These are phyloP conservation scores for Fistulina hepatica DNA, from an alignment of 1,284 basidiomycete genomes.

Conservation along the genomic window DNA sequence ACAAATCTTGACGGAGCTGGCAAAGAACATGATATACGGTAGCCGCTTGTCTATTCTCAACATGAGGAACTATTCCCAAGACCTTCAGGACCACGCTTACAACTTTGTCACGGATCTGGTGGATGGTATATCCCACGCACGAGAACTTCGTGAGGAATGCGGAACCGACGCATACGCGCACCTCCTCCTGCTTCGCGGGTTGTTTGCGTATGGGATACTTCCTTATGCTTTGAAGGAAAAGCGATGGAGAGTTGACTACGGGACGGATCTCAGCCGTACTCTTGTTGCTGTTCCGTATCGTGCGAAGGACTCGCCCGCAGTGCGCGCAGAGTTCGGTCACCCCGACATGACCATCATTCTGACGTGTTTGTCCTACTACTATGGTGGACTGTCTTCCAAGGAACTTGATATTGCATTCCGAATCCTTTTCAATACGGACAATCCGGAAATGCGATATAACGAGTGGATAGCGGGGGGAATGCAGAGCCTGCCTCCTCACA, in stretches of 20 bases:
- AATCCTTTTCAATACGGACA: constrained; percentile 32
- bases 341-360: constrained; percentile 38
- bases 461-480: constrained; percentile 28
- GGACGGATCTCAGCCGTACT: constrained; percentile 32
- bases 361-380: constrained; percentile 44
- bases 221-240: constrained; percentile 29
- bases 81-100: too few species aligned
- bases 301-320: constrained; percentile 40
- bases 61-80: too few species aligned
- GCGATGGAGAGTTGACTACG: constrained; percentile 44
- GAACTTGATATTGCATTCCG: constrained; percentile 33
- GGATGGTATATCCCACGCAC: too few species aligned
- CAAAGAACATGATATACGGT: too few species aligned
- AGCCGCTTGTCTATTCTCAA: too few species aligned
- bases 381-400: constrained; percentile 31
- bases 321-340: constrained; percentile 44
- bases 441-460: constrained; percentile 33
- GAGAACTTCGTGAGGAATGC: too few species aligned
- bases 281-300: constrained; percentile 42
- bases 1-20: too few species aligned
- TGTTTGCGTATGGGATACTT: constrained; percentile 34
- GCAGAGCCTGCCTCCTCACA: constrained; percentile 14
- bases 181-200: constrained; percentile 36
- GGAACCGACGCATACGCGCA: constrained; percentile 1
- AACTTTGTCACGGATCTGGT: too few species aligned